Base-by-base conservation (phyloP, 2,329 filamentous ascomycete species). In the Aureobasidium pullulans region DNA sequence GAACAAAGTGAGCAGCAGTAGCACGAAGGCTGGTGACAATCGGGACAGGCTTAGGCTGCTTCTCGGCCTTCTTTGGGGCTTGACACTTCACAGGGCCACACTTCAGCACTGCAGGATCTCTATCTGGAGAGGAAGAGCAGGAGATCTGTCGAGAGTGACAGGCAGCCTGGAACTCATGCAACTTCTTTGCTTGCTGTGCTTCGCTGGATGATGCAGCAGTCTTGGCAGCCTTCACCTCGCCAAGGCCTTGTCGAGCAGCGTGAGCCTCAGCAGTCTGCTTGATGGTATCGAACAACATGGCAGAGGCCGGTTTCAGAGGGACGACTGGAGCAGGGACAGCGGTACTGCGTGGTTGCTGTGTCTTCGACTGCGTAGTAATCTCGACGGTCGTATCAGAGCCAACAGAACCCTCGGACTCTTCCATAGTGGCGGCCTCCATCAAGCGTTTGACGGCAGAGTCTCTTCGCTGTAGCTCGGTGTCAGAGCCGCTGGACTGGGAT, bases 1-100 rank as follows among this genome's bases (percentile, higher is more conserved):
- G 61, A 11, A 57, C 19, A 16, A 63, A 63, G 32, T 29, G 39
- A 11, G 61, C 47, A 31, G 61, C 61, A 60, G 57, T 60, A 10
- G 59, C 61, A n/a, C 61, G 61, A 10, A 63, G 59, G 43, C 46
- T 63, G 23, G 23, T 23, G 23, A 23, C 23, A 49, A 58, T 40
- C 37, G 19, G n/a, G 13, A 6, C 16, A 47, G 46, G 36, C 19
- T 16, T 40, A 40, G 44, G 19, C 37, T 40, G 39, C 15, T 7
- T 39, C 16, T 11, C 9, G 37, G 42, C 19, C 31, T 15, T 16
- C 28, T 23, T 47, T 53, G 36, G 28, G 15, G 6, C 49, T 54
- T 61, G 37, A 19, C 16, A 13, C 40, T 50, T 53, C 15, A 43
- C 29, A 7, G 57, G 31, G 37, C 57, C 44, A 42, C 32, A 37